Percentiles rank a stretch among this genome's conserved stretches.
These are phyloP conservation scores for Silene uniflora DNA, from an alignment of 148 eudicot genomes.

Conservation along the genomic window DNA sequence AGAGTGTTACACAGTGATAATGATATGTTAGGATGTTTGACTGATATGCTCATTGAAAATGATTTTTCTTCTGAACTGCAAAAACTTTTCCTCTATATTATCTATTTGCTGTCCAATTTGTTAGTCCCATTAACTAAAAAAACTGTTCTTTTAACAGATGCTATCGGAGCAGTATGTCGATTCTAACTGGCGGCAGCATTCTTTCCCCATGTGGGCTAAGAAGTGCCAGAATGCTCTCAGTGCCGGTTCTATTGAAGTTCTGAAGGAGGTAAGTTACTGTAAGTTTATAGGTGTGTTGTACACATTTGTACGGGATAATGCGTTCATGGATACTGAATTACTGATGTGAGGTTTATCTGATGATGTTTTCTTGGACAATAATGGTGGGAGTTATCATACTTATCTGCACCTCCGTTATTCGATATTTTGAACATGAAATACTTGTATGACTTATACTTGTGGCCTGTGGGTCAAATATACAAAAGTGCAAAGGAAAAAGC, in stretches of 20 bases:
- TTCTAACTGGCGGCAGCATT: slow-evolving; percentile 63
- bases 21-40: background rate
- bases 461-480: too few species aligned
- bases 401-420: too few species aligned
- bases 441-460: too few species aligned
- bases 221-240: slow-evolving; percentile 64
- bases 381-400: too few species aligned
- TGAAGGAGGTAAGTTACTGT: slow-evolving; percentile 62
- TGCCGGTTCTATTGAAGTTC: slow-evolving; percentile 81
- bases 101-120: background rate
- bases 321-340: too few species aligned
- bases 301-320: background rate
- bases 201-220: slow-evolving; percentile 61
- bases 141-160: slow-evolving; percentile 47
- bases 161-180: slow-evolving; percentile 50
- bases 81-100: background rate
- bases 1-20: background rate
- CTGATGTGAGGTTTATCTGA: too few species aligned
- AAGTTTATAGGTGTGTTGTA: background rate
- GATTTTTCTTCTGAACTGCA: background rate
- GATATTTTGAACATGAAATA: too few species aligned
- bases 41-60: too few species aligned
- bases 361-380: too few species aligned
- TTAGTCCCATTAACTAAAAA: background rate
- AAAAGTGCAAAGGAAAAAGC: too few species aligned